Conservation (phyloP, 352 stramenopile species). For the Phytophthora pini region DNA sequence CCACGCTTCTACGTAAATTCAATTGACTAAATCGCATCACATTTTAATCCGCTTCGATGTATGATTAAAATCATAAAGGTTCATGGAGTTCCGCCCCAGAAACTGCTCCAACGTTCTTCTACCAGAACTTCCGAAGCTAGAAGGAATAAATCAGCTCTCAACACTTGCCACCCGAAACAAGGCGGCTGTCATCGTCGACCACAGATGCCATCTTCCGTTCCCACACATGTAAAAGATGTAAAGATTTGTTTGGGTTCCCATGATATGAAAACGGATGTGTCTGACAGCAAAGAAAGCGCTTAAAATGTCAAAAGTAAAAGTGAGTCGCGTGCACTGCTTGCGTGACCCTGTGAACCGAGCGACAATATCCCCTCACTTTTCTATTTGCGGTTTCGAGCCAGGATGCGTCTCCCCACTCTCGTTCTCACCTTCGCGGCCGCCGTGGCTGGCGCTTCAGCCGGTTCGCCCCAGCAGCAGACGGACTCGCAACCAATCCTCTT, state of each 20-base stretch:
- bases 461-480: slow-evolving; percentile 23
- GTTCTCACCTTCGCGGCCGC: slow-evolving; percentile 27
- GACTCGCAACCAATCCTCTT: slow-evolving; percentile 46
- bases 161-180: slow-evolving; percentile 2
- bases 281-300: neutral
- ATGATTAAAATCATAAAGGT: no score
- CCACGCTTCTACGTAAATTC: neutral
- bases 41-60: no score
- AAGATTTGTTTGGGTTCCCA: slow-evolving; percentile 12
- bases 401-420: slow-evolving; percentile 34
- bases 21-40: no score
- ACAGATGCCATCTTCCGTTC: slow-evolving; percentile 26
- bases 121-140: no score
- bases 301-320: no score
- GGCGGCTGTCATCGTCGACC: slow-evolving; percentile 18
- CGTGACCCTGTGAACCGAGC: neutral
- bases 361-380: slow-evolving; percentile 16
- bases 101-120: no score
- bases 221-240: slow-evolving; percentile 17
- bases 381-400: slow-evolving; percentile 15
- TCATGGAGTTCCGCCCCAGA: no score
- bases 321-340: no score
- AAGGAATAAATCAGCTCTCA: neutral
- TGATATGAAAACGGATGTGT: slow-evolving; percentile 33
- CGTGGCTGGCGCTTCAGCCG: slow-evolving; percentile 20